phyloP scores from a whole-genome alignment of 257 asterid species.

The Solanum acaule region DNA sequence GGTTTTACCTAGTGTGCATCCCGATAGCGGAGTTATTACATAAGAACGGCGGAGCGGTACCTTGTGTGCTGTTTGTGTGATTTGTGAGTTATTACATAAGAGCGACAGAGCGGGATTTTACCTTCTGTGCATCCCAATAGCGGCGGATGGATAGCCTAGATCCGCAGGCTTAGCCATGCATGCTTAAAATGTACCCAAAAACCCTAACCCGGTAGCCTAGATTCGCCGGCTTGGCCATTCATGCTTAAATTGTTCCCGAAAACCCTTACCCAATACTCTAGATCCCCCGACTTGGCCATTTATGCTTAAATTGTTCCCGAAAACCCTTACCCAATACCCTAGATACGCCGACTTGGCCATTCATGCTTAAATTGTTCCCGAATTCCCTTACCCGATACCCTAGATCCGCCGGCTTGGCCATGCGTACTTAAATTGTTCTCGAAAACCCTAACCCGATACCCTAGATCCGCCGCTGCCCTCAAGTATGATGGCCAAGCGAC shows the following conservation, averaged over 20 bases:
- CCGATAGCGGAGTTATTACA: no score
- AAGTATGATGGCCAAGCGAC: neutral
- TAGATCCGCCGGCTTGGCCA: neutral
- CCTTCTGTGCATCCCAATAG: no score
- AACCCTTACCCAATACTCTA: neutral
- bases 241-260: neutral
- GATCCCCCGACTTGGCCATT: neutral
- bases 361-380: neutral
- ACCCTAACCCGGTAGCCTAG: neutral
- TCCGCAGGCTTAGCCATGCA: no score
- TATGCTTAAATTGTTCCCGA: neutral
- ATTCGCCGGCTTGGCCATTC: fast-evolving
- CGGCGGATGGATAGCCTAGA: no score
- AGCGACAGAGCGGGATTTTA: no score
- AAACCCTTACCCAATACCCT: neutral
- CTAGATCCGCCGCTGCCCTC: neutral
- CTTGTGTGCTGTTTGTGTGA: no score
- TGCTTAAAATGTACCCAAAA: no score
- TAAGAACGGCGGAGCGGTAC: no score
- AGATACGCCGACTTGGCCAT: neutral
- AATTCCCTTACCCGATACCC: neutral
- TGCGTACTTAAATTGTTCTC: no score
- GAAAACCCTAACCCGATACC: neutral
- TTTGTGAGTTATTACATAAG: no score
- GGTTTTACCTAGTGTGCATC: no score